Percentiles rank a stretch among this genome's conserved stretches.
Evolutionary conservation across 1,139 yeast genomes (phyloP).

Genomic region (Diutina ranongensis): DNA sequence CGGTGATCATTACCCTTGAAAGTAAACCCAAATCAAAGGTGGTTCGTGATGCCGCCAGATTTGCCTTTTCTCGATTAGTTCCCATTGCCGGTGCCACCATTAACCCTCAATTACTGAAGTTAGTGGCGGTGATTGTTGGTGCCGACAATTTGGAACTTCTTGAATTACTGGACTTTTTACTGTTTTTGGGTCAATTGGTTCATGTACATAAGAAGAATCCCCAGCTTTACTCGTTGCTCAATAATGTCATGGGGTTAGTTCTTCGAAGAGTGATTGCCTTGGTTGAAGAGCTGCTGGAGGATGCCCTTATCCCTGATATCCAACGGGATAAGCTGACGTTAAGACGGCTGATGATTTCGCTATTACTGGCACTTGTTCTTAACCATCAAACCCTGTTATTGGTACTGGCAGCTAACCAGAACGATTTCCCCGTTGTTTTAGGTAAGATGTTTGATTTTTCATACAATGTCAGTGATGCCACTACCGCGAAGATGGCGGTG

Average conservation of each 20-base stretch:
- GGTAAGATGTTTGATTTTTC: constrained; percentile 58
- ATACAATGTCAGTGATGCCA: constrained; percentile 43
- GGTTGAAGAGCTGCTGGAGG: constrained; percentile 24
- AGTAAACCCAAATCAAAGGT: background rate
- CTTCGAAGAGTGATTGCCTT: constrained; percentile 51
- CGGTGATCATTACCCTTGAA: background rate
- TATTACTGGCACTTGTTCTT: constrained; percentile 57
- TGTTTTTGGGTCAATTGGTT: constrained; percentile 80
- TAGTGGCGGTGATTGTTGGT: constrained; percentile 61
- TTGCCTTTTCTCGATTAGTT: constrained; percentile 77
- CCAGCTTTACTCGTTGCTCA: constrained; percentile 61
- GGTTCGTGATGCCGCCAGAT: constrained; percentile 78
- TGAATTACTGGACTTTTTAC: constrained; percentile 72
- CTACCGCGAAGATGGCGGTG: constrained; percentile 49
- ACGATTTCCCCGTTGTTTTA: constrained; percentile 51
- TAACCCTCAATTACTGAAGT: constrained; percentile 55
- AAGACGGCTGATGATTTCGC: constrained; percentile 58
- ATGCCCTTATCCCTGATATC: constrained; percentile 36
- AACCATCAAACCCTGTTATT: constrained; percentile 76
- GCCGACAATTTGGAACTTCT: constrained; percentile 48
- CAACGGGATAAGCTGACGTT: constrained; percentile 49
- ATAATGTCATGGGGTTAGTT: constrained; percentile 64
- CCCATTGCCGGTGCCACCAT: constrained; percentile 43
- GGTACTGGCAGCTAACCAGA: constrained; percentile 53
- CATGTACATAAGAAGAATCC: constrained; percentile 65